Percentiles rank a stretch among this genome's conserved stretches.
phyloP scores from a whole-genome alignment of 23 red algal species.

The Gracilaria domingensis region DNA sequence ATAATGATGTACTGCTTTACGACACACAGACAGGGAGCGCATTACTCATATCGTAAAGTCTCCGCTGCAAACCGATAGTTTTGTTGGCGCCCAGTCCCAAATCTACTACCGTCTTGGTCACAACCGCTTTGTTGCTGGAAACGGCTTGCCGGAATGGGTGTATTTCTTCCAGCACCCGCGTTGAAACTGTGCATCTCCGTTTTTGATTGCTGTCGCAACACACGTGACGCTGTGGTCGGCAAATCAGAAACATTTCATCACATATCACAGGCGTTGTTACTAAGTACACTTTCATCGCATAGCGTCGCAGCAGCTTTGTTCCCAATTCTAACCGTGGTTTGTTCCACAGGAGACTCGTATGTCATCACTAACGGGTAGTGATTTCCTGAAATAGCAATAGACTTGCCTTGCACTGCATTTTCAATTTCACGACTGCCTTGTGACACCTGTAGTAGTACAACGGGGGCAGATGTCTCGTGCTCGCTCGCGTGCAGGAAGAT shows the following conservation, averaged over 20 bases:
- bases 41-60: too few relatives aligned
- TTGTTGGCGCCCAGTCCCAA: too few relatives aligned
- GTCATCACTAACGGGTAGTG: not conserved
- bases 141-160: not conserved
- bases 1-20: too few relatives aligned
- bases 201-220: not conserved
- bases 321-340: not conserved
- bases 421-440: slow-evolving; percentile 22
- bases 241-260: not conserved
- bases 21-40: too few relatives aligned
- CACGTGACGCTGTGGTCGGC: not conserved
- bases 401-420: slow-evolving; percentile 14
- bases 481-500: not conserved
- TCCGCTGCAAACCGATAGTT: too few relatives aligned
- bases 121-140: not conserved
- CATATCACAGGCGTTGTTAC: not conserved
- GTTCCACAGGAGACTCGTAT: not conserved
- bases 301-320: not conserved
- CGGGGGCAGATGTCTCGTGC: not conserved
- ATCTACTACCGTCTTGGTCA: not conserved
- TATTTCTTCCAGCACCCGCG: not conserved
- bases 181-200: too few relatives aligned
- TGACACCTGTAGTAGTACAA: not conserved
- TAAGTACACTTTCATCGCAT: not conserved
- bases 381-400: not conserved